These are phyloP conservation scores for Puccinia novopanici DNA, from an alignment of 1,284 basidiomycete species.

Conservation along the genomic window DNA sequence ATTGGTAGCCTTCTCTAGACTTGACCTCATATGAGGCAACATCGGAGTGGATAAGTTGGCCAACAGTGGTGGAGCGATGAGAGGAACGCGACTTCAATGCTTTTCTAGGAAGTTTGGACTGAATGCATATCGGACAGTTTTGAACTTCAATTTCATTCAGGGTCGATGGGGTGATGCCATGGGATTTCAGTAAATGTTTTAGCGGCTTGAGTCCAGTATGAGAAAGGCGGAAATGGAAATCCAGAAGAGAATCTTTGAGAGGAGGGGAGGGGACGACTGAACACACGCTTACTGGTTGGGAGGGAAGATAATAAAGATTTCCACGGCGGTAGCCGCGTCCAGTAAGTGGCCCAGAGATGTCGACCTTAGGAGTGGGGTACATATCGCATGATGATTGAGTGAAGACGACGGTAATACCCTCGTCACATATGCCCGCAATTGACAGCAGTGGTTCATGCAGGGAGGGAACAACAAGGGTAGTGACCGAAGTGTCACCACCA, in stretches of 20 bases:
- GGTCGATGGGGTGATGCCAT: not conserved
- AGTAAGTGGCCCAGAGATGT: too few species aligned
- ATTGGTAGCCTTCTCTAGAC: not conserved
- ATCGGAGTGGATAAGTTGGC: too few species aligned
- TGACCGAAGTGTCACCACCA: not conserved
- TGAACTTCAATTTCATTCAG: slow-evolving; percentile 10
- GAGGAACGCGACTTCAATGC: not conserved
- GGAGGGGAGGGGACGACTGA: too few species aligned
- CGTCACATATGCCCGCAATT: not conserved
- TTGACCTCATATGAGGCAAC: not conserved
- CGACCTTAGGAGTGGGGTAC: not conserved
- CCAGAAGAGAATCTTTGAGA: not conserved
- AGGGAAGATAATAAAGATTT: not conserved
- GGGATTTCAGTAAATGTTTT: not conserved
- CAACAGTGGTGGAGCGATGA: not conserved
- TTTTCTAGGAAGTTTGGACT: not conserved
- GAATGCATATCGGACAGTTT: too few species aligned
- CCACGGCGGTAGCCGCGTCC: not conserved
- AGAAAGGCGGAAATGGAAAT: not conserved
- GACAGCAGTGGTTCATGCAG: not conserved
- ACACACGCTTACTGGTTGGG: not conserved
- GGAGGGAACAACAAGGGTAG: slow-evolving; percentile 7
- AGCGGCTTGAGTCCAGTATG: not conserved
- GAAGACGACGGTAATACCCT: not conserved
- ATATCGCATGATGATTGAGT: not conserved